phyloP scores from a whole-genome alignment of 2,329 filamentous ascomycete genomes.

The Fusarium buharicum region DNA sequence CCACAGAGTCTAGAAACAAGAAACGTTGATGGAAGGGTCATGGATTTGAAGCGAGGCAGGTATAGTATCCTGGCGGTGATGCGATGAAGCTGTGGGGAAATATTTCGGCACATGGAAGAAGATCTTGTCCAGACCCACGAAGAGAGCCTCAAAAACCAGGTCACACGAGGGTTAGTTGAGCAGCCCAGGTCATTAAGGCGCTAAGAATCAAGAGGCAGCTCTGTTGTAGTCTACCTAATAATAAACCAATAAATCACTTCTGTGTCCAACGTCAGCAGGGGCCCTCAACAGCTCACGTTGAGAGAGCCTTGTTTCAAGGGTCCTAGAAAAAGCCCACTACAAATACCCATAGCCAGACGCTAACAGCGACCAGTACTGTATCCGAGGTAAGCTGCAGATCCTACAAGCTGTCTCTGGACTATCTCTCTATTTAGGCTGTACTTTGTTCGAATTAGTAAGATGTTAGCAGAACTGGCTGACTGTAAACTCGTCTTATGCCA shows the following conservation, averaged over 20 bases:
- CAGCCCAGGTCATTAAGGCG: neutral
- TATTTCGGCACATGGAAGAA: slow-evolving; percentile 1
- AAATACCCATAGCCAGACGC: neutral
- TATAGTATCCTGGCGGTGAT: slow-evolving; percentile 12
- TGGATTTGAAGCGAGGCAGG: slow-evolving; percentile 15
- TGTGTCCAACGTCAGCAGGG: slow-evolving; percentile 1
- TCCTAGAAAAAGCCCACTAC: neutral
- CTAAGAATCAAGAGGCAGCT: neutral
- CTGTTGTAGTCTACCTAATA: too few relatives aligned
- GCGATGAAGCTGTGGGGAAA: slow-evolving; percentile 21
- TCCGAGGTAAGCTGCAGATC: too few relatives aligned
- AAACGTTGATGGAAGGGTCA: slow-evolving; percentile 26
- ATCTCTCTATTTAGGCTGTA: slow-evolving; percentile 6
- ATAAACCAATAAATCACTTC: neutral
- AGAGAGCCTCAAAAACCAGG: slow-evolving; percentile 13
- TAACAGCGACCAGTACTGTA: neutral
- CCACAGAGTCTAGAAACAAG: neutral
- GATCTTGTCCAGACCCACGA: neutral
- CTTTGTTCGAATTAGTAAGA: slow-evolving; percentile 27
- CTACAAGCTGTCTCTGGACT: neutral
- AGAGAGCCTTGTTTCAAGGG: neutral
- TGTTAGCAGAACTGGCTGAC: slow-evolving; percentile 5
- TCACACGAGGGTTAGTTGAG: slow-evolving; percentile 5
- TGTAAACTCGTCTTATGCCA: slow-evolving; percentile 10
- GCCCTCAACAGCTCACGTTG: neutral